Evolutionary conservation across 83 land plant genomes (phyloP).

Genomic region (Thuja plicata): DNA sequence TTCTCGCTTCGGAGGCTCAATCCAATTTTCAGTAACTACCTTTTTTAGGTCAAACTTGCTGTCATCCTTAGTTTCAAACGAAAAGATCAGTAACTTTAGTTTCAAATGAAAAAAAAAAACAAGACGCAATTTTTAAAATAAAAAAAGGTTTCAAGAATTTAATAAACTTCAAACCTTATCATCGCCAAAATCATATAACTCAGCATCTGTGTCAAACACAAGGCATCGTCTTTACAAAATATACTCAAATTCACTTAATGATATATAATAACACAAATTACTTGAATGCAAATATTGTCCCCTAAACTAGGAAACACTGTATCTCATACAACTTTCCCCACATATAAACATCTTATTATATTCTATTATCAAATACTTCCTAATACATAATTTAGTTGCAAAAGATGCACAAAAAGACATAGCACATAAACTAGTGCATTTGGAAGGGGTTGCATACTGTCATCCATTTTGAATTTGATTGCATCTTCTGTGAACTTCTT

Average conservation of each 20-base stretch:
- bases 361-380: not conserved
- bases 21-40: constrained; percentile 92
- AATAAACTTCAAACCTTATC: constrained; percentile 59
- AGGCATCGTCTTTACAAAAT: constrained; percentile 6
- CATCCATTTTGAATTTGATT: constrained; percentile 98
- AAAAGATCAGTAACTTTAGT: constrained; percentile 14
- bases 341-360: not conserved
- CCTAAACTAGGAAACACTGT: not conserved
- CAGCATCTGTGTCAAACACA: constrained; percentile 63
- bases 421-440: not conserved
- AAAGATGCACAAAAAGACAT: not conserved
- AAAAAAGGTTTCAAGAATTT: not conserved
- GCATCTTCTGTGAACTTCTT: constrained; percentile 99
- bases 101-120: not conserved
- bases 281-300: not conserved
- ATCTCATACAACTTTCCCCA: not conserved
- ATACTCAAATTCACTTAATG: not conserved
- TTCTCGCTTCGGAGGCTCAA: constrained; percentile 95
- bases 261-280: not conserved
- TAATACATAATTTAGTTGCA: not conserved
- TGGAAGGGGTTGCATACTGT: constrained; percentile 54
- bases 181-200: constrained; percentile 92
- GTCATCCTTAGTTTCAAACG: constrained; percentile 56
- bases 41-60: constrained; percentile 92
- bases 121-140: not conserved